Base-by-base conservation (phyloP, 2,329 filamentous ascomycete genomes). In the Penicillium sp. region DNA sequence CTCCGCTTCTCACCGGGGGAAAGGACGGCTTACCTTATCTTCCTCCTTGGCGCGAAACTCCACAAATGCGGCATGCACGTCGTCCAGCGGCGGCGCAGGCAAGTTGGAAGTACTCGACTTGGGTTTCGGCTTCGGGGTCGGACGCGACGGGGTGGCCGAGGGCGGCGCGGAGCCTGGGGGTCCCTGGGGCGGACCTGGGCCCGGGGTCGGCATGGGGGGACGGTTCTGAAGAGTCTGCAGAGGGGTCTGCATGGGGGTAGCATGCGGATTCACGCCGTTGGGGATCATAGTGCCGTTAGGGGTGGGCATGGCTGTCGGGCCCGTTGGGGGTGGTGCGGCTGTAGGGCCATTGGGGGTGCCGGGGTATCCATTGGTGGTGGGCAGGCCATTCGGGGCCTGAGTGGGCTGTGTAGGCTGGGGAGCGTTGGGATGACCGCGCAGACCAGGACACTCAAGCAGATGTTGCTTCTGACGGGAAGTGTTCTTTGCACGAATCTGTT, bases 401-500 rank as follows among this genome's bases (percentile, higher is more conserved):
- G 73, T 64, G 48, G 75, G 67, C 56, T 75, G 72, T 33, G 74
- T 66, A 45, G 76, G 70, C 58, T 77, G 75, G 51, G 75, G 71
- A 48, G 73, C 71, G 61, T 75, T 75, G 51, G 73, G 69, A 60
- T 78, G 76, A 52, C 77, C 77, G 50, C 76, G 75, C 31, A 79
- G 69, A 54, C 76, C 77, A 46, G 77, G 78, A 61, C 78, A 81
- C 63, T 80, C 78, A 52, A 79, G 77, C 16, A 80, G 68, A 63
- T 81, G 78, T 63, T 79, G 76, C 65, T 80, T 80, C 70, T 80
- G 78, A 57, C 78, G 77, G 55, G 76, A 79, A 52, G 78, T 81
- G 62, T 81, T 81, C 71, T 81, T 81, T 66, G 78, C 78, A 57
- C 78, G 75, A 54, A 79, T 79, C 67, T 80, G 77, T 64, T 80